Conservation (phyloP, 192 early-diverging fungal genomes). For the Backusella tuberculispora region DNA sequence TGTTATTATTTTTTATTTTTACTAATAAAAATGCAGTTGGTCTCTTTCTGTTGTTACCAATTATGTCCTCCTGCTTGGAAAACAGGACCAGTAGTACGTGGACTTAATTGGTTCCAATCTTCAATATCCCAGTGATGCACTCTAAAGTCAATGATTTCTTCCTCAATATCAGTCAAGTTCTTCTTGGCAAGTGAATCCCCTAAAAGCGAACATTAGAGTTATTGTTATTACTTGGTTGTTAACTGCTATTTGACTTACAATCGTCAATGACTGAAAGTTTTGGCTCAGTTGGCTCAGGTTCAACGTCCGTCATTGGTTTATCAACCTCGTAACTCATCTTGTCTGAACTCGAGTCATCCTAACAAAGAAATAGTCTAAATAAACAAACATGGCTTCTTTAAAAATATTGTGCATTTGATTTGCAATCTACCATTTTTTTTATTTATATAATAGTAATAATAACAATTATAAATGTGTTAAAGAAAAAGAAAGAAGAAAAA, state of each 20-base stretch:
- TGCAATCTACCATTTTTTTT: not conserved
- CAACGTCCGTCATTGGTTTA: constrained; percentile 22
- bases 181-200: constrained; percentile 21
- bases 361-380: not conserved
- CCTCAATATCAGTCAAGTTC: not conserved
- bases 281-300: not conserved
- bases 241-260: constrained; percentile 8
- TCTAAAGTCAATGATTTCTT: constrained; percentile 20
- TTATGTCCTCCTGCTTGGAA: constrained; percentile 26
- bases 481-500: not conserved
- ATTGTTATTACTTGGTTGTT: too few relatives aligned
- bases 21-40: too few relatives aligned
- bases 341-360: constrained; percentile 12
- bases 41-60: constrained; percentile 4
- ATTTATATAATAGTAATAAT: not conserved
- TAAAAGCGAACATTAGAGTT: not conserved
- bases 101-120: not conserved
- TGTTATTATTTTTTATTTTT: not conserved
- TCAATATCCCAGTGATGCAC: constrained; percentile 15
- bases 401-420: too few relatives aligned
- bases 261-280: constrained; percentile 26
- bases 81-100: constrained; percentile 6
- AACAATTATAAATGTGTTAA: not conserved
- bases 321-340: constrained; percentile 17
- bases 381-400: not conserved